Evolutionary conservation across 2,329 filamentous ascomycete genomes (phyloP), one percentile per base, ranked within the genome.

Genomic region (Kalaharituber pfeilii): DNA sequence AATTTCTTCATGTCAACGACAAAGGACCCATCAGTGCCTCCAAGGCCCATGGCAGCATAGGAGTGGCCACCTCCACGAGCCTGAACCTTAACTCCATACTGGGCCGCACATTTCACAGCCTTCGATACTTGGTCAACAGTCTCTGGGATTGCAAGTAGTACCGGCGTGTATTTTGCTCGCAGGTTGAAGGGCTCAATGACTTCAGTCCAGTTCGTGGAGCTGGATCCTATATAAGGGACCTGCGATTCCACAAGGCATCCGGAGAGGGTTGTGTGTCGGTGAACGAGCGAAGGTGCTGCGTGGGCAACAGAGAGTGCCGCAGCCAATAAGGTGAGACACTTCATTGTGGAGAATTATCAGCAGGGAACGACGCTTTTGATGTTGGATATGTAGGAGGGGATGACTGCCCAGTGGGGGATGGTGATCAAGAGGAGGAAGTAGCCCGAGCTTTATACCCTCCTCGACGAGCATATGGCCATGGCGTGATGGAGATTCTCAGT

Each of bases 1-100:
- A 81, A 67, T 49, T 76, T 72, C 53, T 68, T 65, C 53, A 81
- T 64, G 60, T 80, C 77, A 57, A 81, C 70, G 52, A 74, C 70
- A 5, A 80, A 66, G 5, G 67, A 70, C 20, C 75, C 75, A 53
- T 75, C 69, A 9, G 68, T 66, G 6, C 75, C 76, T 1, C 70
- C 70, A 9, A 66, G 66, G 56, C 72, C 72, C 53, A 70, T 73
- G 36, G 73, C 75, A 0, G 70, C 75, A 63, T 75, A 78, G 39
- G 70, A 73, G 61, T 78, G 75, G 0, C 75, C 75, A 11, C 75
- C 75, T 33, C 70, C 69, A 56, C 71, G 72, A 2, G 74, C 67
- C 44, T 74, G 73, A 2, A 78, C 72, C 49, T 74, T 72, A 25
- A 74, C 64, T 9, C 65, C 65, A 44, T 65, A 57, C 24, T 68